Evolutionary conservation across 2,329 filamentous ascomycete genomes (phyloP).

Genomic region (Proliferodiscus dingleyae): DNA sequence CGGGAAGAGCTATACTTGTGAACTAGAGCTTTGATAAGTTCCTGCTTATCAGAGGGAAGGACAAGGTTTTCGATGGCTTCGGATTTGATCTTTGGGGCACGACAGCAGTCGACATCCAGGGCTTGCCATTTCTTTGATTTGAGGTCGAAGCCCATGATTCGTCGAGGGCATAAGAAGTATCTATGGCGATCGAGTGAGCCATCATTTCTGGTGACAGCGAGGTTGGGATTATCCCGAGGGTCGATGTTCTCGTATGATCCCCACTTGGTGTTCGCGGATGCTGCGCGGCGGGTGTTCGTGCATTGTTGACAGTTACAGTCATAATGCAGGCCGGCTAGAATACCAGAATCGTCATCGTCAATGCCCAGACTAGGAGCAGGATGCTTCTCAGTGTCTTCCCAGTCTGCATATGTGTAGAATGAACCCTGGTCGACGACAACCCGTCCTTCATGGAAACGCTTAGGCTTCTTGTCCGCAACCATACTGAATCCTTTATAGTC

Average conservation of each 20-base stretch:
- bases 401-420: slow-evolving; percentile 21
- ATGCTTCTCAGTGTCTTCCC: slow-evolving; percentile 16
- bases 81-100: slow-evolving; percentile 15
- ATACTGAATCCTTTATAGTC: slow-evolving; percentile 23
- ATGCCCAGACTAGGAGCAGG: slow-evolving; percentile 17
- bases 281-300: slow-evolving; percentile 15
- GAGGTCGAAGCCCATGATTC: slow-evolving; percentile 22
- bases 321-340: slow-evolving; percentile 18
- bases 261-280: slow-evolving; percentile 18
- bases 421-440: slow-evolving; percentile 20
- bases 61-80: slow-evolving; percentile 20
- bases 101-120: slow-evolving; percentile 19
- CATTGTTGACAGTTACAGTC: slow-evolving; percentile 18
- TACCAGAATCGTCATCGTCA: slow-evolving; percentile 19
- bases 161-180: slow-evolving; percentile 20
- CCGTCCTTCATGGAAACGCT: slow-evolving; percentile 19
- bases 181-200: slow-evolving; percentile 10
- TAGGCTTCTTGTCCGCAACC: slow-evolving; percentile 18
- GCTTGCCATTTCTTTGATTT: slow-evolving; percentile 24
- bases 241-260: slow-evolving; percentile 21
- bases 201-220: slow-evolving; percentile 3
- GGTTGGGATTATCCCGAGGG: slow-evolving; percentile 12
- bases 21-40: slow-evolving; percentile 21
- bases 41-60: slow-evolving; percentile 15
- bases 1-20: slow-evolving; percentile 17